Evolutionary conservation across 306 rosid genomes (phyloP).

Genomic region (Rosa multiflora): DNA sequence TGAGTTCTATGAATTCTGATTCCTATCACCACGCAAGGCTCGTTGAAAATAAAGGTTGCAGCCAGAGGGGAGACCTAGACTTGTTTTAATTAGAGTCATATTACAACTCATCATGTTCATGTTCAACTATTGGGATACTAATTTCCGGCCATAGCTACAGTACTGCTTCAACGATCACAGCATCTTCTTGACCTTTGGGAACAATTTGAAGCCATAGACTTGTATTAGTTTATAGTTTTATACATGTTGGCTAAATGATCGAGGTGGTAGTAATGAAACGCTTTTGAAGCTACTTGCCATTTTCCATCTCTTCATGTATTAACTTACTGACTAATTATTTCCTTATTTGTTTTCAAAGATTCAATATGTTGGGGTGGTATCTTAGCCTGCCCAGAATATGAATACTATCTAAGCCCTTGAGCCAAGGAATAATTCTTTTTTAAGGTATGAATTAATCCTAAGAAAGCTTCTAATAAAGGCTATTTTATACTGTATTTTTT

Average conservation of each 20-base stretch:
- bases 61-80: neutral
- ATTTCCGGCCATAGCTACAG: neutral
- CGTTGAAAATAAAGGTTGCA: neutral
- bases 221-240: neutral
- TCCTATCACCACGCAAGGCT: neutral
- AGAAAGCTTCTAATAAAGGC: too few species aligned
- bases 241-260: neutral
- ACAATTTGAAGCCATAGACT: neutral
- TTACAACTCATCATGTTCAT: neutral
- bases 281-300: too few species aligned
- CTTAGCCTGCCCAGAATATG: too few species aligned
- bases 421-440: too few species aligned
- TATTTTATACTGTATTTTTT: too few species aligned
- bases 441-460: too few species aligned
- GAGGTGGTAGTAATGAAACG: neutral
- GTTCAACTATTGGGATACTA: neutral
- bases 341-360: too few species aligned
- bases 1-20: neutral
- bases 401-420: too few species aligned
- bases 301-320: too few species aligned
- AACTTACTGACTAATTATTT: too few species aligned
- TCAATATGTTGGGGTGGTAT: too few species aligned
- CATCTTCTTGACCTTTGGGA: neutral
- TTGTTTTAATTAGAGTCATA: neutral
- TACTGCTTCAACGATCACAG: neutral